Conservation (phyloP, 78 protist species). For the Speleostelium caveatum region DNA sequence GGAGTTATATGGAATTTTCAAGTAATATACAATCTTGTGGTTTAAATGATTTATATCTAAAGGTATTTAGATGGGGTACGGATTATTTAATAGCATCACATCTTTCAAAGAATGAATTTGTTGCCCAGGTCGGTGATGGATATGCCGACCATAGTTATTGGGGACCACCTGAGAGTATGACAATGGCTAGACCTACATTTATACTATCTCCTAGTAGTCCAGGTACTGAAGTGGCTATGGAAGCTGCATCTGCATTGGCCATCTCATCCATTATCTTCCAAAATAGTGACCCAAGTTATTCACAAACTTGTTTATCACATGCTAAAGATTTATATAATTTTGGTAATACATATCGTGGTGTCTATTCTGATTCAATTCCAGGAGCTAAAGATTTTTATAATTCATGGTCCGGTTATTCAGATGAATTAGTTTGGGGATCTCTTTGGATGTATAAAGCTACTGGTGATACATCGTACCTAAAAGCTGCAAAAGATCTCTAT, state of each 20-base stretch:
- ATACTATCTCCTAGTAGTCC: background rate
- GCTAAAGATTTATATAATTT: constrained; percentile 44
- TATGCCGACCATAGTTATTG: constrained; percentile 53
- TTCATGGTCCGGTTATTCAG: constrained; percentile 40
- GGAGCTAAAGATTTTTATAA: constrained; percentile 14
- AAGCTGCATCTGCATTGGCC: constrained; percentile 68
- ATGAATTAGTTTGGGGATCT: constrained; percentile 73
- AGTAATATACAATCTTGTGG: constrained; percentile 33
- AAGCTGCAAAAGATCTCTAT: constrained; percentile 19
- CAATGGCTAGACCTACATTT: constrained; percentile 26
- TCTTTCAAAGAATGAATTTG: constrained; percentile 31
- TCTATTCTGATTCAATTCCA: constrained; percentile 11
- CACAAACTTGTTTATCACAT: constrained; percentile 21
- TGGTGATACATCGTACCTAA: constrained; percentile 1
- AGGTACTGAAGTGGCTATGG: constrained; percentile 74
- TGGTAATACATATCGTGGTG: constrained; percentile 14
- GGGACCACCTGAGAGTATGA: constrained; percentile 74
- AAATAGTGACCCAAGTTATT: constrained; percentile 17
- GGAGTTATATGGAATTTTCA: constrained; percentile 5
- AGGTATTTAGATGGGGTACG: constrained; percentile 57
- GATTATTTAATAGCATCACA: constrained; percentile 47
- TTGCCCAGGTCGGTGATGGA: constrained; percentile 60
- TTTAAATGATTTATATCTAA: background rate
- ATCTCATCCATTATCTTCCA: constrained; percentile 22
- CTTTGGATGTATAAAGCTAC: constrained; percentile 70